Conservation (phyloP, 2,329 filamentous ascomycete genomes). For the Colletotrichum spinosum region DNA sequence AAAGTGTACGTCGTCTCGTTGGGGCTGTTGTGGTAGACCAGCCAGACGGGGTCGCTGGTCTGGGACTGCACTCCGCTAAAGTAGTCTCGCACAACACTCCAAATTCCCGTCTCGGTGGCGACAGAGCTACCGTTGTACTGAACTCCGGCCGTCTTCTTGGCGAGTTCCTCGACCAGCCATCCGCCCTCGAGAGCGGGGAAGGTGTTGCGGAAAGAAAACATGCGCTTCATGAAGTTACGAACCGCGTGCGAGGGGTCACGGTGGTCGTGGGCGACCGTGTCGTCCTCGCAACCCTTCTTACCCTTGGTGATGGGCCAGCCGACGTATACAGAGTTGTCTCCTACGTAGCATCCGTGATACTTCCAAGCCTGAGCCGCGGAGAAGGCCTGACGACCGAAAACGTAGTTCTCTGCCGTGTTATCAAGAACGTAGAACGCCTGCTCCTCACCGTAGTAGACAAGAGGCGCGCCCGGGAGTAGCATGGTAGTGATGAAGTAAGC, state of each 20-base stretch:
- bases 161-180: constrained; percentile 64
- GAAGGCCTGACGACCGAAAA: constrained; percentile 74
- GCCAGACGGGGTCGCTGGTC: constrained; percentile 61
- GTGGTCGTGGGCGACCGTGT: constrained; percentile 69
- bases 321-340: constrained; percentile 67
- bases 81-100: constrained; percentile 66
- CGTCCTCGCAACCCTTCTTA: constrained; percentile 66
- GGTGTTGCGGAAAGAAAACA: constrained; percentile 68
- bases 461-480: constrained; percentile 70
- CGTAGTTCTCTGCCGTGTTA: constrained; percentile 72
- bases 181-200: constrained; percentile 72
- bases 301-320: constrained; percentile 68
- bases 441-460: constrained; percentile 73
- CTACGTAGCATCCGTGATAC: constrained; percentile 71
- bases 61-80: constrained; percentile 63
- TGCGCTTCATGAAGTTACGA: constrained; percentile 69
- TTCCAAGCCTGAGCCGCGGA: constrained; percentile 72
- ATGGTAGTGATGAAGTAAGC: constrained; percentile 70
- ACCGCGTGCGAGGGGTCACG: constrained; percentile 71
- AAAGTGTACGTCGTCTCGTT: constrained; percentile 65
- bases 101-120: constrained; percentile 68
- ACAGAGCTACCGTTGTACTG: constrained; percentile 63
- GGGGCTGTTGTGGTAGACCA: constrained; percentile 63
- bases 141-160: constrained; percentile 65
- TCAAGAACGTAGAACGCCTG: constrained; percentile 74